Percentiles rank a stretch among this genome's conserved stretches.
Evolutionary conservation across 139 green algal genomes (phyloP).

Genomic region (Chlamydomonas schloesseri): DNA sequence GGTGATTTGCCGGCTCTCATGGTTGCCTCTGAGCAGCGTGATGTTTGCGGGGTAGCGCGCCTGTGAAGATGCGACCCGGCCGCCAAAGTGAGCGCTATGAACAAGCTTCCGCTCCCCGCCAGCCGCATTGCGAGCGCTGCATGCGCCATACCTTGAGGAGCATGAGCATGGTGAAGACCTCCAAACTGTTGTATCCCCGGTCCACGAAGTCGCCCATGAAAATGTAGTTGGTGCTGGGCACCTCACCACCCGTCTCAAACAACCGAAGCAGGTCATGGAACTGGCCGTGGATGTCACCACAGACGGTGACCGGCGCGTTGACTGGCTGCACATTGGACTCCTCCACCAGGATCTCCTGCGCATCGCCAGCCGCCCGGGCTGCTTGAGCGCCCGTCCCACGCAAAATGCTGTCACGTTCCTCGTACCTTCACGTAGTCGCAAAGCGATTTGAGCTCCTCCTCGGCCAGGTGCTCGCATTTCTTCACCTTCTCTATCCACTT

Average conservation of each 20-base stretch:
- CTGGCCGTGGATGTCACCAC: constrained; percentile 97
- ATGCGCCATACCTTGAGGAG: constrained; percentile 88
- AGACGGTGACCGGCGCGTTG: constrained; percentile 97
- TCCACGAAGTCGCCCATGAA: constrained; percentile 99
- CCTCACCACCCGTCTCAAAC: constrained; percentile 95
- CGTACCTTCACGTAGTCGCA: constrained; percentile 89
- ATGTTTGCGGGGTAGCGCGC: constrained; percentile 94
- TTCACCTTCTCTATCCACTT: constrained; percentile 94
- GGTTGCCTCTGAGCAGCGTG: constrained; percentile 98
- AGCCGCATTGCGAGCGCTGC: background rate
- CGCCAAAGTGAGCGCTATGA: too few species aligned
- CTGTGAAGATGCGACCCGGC: background rate
- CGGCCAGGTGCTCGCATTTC: constrained; percentile 89
- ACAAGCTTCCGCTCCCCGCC: too few species aligned
- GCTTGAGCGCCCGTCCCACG: background rate
- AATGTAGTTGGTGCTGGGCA: constrained; percentile 98
- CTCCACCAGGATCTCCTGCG: constrained; percentile 96
- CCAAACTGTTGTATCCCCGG: constrained; percentile 98
- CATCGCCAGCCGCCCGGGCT: constrained; percentile 81
- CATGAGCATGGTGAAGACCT: constrained; percentile 99
- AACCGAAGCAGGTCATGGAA: constrained; percentile 99
- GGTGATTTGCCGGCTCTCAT: constrained; percentile 99
- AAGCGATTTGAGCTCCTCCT: constrained; percentile 97
- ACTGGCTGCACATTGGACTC: constrained; percentile 99
- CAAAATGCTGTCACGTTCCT: background rate